Conservation (phyloP, 2,329 filamentous ascomycete genomes). For the Hypoxylon sp. region DNA sequence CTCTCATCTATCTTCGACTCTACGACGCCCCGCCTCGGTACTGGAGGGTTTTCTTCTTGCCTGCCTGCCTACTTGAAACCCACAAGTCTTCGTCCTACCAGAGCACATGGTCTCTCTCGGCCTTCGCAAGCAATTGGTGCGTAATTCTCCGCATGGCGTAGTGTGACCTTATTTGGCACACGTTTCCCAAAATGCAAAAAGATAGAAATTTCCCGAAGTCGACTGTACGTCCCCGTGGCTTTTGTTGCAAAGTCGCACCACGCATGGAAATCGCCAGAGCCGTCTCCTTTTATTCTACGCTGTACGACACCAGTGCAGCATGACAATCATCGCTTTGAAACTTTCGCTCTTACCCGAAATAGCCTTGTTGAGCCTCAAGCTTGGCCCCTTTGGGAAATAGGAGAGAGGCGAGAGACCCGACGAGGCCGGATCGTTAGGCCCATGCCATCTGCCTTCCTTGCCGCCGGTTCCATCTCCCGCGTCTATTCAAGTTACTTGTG, state of each 20-base stretch:
- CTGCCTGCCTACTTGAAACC: slow-evolving; percentile 16
- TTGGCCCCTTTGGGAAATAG: slow-evolving; percentile 41
- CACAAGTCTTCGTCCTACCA: slow-evolving; percentile 47
- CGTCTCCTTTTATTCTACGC: slow-evolving; percentile 53
- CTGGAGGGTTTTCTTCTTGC: slow-evolving; percentile 11
- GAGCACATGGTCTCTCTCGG: slow-evolving; percentile 51
- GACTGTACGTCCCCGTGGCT: slow-evolving; percentile 54
- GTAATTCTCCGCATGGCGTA: slow-evolving; percentile 52
- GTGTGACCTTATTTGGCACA: slow-evolving; percentile 49
- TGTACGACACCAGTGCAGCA: slow-evolving; percentile 51
- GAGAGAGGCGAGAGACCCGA: slow-evolving; percentile 41
- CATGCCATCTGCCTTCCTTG: slow-evolving; percentile 48
- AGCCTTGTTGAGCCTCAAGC: slow-evolving; percentile 43
- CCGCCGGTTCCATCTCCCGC: slow-evolving; percentile 41
- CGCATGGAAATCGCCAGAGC: slow-evolving; percentile 41
- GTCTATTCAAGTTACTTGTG: slow-evolving; percentile 35
- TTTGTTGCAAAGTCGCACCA: slow-evolving; percentile 49
- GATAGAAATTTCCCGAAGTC: slow-evolving; percentile 55
- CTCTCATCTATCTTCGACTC: slow-evolving; percentile 20
- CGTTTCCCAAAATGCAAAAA: slow-evolving; percentile 51
- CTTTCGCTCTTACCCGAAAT: slow-evolving; percentile 43
- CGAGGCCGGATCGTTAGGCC: slow-evolving; percentile 44
- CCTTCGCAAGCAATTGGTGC: slow-evolving; percentile 44
- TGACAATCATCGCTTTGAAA: slow-evolving; percentile 53
- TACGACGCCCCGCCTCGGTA: slow-evolving; percentile 5